Evolutionary conservation across 768 basidiomycete species (phyloP).

Genomic region (Lenzites betulinus): DNA sequence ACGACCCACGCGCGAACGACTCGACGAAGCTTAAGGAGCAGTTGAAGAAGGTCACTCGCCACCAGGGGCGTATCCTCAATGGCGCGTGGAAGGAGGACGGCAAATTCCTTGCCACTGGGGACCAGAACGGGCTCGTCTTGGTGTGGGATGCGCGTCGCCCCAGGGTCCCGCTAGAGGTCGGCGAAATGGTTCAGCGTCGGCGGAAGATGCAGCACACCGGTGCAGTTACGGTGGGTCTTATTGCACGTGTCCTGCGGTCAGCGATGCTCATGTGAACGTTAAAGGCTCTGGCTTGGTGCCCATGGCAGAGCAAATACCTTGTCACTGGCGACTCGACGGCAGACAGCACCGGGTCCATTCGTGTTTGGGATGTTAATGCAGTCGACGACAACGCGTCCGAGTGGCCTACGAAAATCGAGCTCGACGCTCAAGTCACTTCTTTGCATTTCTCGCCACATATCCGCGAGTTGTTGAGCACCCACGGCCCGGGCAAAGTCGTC

Average conservation of each 20-base stretch:
- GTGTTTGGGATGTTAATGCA: constrained; percentile 55
- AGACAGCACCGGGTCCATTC: constrained; percentile 52
- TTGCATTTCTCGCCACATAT: constrained; percentile 77
- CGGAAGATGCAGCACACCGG: constrained; percentile 75
- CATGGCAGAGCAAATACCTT: constrained; percentile 54
- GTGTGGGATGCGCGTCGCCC: constrained; percentile 69
- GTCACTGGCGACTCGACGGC: constrained; percentile 44
- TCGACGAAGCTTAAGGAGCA: constrained; percentile 55
- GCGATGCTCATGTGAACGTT: background rate
- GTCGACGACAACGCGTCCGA: constrained; percentile 43
- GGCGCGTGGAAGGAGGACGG: constrained; percentile 71
- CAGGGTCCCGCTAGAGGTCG: constrained; percentile 51
- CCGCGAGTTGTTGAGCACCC: constrained; percentile 85
- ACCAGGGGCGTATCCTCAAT: constrained; percentile 65
- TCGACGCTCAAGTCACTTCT: constrained; percentile 64
- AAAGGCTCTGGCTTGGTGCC: constrained; percentile 61
- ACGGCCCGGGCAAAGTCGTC: constrained; percentile 52
- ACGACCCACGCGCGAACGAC: constrained; percentile 61
- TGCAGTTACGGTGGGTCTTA: constrained; percentile 48
- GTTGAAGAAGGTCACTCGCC: constrained; percentile 63
- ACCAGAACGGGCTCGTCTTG: constrained; percentile 72
- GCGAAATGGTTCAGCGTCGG: constrained; percentile 54
- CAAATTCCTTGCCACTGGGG: constrained; percentile 72
- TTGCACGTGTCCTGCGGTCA: background rate
- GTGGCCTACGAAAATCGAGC: constrained; percentile 46